Percentiles rank a stretch among this genome's conserved stretches.
phyloP scores from a whole-genome alignment of 2,329 filamentous ascomycete species.

The Monosporascus sp. region DNA sequence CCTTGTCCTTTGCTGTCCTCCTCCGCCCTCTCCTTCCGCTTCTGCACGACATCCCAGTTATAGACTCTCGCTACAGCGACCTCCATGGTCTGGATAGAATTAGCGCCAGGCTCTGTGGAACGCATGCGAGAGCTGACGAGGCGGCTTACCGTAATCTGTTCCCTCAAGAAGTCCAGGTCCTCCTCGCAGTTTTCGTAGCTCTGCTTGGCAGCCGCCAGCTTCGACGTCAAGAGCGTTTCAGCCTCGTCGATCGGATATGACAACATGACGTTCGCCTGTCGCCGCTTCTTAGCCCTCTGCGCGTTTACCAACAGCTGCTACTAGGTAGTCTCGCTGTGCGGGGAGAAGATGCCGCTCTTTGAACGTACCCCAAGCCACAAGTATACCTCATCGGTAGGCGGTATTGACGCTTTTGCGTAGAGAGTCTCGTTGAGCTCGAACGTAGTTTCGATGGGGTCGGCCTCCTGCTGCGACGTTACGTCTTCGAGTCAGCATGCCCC shows the following conservation, averaged over 20 bases:
- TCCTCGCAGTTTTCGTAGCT: conserved; percentile 88
- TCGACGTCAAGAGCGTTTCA: conserved; percentile 68
- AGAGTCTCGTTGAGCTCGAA: conserved; percentile 97
- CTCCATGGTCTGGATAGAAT: conserved; percentile 72
- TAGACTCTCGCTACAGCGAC: conserved; percentile 96
- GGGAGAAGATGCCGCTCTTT: neutral
- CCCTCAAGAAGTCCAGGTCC: conserved; percentile 88
- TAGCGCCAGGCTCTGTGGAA: conserved; percentile 9
- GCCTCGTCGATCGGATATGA: conserved; percentile 90
- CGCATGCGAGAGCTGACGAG: too few species aligned
- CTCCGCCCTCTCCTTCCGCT: conserved; percentile 80
- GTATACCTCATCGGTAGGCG: conserved; percentile 84
- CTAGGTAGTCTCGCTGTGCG: too few species aligned
- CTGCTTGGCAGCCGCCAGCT: conserved; percentile 71
- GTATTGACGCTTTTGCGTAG: conserved; percentile 80
- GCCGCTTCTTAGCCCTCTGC: conserved; percentile 1
- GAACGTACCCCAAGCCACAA: conserved; percentile 82
- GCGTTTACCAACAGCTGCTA: neutral
- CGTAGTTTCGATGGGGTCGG: conserved; percentile 77
- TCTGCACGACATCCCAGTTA: conserved; percentile 97
- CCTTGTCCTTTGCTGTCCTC: conserved; percentile 42
- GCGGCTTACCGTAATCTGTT: conserved; percentile 82
- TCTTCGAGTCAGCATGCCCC: conserved; percentile 1
- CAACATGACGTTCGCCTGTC: conserved; percentile 91
- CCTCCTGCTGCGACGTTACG: conserved; percentile 34